Evolutionary conservation across 768 basidiomycete species (phyloP).

Genomic region (Terana coerulea): DNA sequence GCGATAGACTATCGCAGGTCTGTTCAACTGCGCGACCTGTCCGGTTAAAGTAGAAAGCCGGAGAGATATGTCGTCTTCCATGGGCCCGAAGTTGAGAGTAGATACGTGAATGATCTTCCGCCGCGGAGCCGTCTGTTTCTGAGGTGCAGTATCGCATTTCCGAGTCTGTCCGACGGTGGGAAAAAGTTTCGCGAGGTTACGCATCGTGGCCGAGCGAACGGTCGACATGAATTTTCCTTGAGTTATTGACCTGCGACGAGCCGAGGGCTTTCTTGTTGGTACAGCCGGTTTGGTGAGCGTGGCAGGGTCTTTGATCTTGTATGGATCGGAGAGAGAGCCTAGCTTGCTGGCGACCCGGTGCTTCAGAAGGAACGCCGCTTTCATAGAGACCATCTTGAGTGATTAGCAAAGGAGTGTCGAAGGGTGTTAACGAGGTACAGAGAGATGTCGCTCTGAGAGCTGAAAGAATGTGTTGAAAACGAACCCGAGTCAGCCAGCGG

Average conservation of each 20-base stretch:
- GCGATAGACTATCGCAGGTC: background rate
- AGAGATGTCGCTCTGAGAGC: background rate
- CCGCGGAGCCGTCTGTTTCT: background rate
- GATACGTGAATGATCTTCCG: background rate
- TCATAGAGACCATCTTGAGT: background rate
- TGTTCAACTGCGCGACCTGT: background rate
- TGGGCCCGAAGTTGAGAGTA: background rate
- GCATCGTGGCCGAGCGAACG: background rate
- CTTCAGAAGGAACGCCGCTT: background rate
- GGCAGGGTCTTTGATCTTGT: background rate
- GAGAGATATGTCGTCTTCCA: background rate
- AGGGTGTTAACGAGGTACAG: background rate
- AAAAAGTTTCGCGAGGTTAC: background rate
- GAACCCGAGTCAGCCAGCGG: too few relatives aligned
- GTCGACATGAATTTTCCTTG: background rate
- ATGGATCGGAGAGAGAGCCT: too few relatives aligned
- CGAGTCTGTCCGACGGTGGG: background rate
- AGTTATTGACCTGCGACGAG: too few relatives aligned
- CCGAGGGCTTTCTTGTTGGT: background rate
- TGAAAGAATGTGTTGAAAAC: background rate
- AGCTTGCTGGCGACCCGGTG: too few relatives aligned
- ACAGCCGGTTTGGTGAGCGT: background rate
- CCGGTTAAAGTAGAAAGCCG: background rate
- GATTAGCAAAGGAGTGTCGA: background rate
- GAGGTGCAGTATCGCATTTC: background rate